These are phyloP conservation scores for Pleurotus djamor DNA, from an alignment of 768 basidiomycete genomes.

Conservation along the genomic window DNA sequence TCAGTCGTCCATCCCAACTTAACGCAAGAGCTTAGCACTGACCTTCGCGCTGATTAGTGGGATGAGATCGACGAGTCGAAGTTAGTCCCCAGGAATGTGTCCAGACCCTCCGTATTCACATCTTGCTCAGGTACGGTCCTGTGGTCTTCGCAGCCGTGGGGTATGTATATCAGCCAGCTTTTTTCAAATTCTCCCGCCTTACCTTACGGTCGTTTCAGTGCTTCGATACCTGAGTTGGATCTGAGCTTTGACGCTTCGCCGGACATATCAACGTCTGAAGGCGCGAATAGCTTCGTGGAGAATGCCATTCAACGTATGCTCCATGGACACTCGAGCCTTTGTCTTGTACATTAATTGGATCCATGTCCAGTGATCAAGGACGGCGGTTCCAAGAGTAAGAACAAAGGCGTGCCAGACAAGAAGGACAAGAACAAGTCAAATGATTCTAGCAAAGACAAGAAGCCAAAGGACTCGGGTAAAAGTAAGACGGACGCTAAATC, in stretches of 20 bases:
- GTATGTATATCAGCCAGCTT: background rate
- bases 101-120: background rate
- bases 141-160: background rate
- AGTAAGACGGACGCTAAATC: too few relatives aligned
- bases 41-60: background rate
- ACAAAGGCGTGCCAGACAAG: too few relatives aligned
- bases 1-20: background rate
- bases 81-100: background rate
- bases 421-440: too few relatives aligned
- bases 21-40: background rate
- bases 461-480: too few relatives aligned
- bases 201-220: background rate
- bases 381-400: too few relatives aligned
- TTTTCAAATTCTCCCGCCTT: background rate
- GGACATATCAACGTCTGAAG: background rate
- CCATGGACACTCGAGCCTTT: background rate
- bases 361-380: too few relatives aligned
- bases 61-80: background rate
- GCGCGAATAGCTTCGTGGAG: background rate
- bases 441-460: too few relatives aligned
- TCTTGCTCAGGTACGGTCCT: background rate
- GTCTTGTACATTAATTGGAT: background rate
- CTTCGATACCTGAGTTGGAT: background rate
- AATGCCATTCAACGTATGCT: background rate
- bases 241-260: conserved; percentile 2